Conservation (phyloP, 2,329 filamentous ascomycete species). For the Pseudogymnoascus destructans region DNA sequence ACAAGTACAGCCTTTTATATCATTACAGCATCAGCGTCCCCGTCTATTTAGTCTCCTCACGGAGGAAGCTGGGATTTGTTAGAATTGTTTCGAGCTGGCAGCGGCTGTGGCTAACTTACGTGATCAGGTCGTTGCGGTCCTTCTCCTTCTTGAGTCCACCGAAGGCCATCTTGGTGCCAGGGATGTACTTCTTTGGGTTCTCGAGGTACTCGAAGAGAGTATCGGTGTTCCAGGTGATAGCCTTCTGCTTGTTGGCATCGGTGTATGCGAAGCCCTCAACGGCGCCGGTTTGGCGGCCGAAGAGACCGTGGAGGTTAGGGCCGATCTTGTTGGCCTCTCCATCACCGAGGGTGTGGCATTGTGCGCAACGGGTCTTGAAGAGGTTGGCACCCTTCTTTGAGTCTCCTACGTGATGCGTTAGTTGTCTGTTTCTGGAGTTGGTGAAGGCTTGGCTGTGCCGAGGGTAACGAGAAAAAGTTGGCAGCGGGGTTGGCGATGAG, state of each 20-base stretch:
- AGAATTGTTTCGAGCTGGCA: slow-evolving; percentile 14
- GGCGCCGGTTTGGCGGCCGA: slow-evolving; percentile 86
- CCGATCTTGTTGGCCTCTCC: slow-evolving; percentile 96
- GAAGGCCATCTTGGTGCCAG: slow-evolving; percentile 99
- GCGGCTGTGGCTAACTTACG: slow-evolving; percentile 45
- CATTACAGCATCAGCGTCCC: slow-evolving; percentile 21
- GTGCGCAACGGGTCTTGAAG: slow-evolving; percentile 97
- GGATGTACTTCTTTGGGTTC: slow-evolving; percentile 99
- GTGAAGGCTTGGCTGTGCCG: neutral
- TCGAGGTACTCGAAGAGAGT: slow-evolving; percentile 96
- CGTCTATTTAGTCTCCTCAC: slow-evolving; percentile 55
- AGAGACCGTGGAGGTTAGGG: slow-evolving; percentile 92
- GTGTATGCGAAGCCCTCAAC: slow-evolving; percentile 94
- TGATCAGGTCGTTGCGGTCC: slow-evolving; percentile 98
- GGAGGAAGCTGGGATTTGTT: slow-evolving; percentile 42
- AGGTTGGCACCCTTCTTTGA: slow-evolving; percentile 93
- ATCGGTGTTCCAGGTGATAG: slow-evolving; percentile 72
- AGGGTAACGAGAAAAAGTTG: neutral
- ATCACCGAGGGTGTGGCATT: slow-evolving; percentile 93
- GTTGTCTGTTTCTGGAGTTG: neutral
- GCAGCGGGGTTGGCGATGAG: neutral
- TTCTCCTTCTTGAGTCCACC: slow-evolving; percentile 99
- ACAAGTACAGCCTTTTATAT: slow-evolving; percentile 16
- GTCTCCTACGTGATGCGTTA: slow-evolving; percentile 50
- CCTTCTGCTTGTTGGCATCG: slow-evolving; percentile 98